Percentiles rank a stretch among this genome's conserved stretches.
phyloP scores from a whole-genome alignment of 768 basidiomycete species.

The Tremella fuciformis region DNA sequence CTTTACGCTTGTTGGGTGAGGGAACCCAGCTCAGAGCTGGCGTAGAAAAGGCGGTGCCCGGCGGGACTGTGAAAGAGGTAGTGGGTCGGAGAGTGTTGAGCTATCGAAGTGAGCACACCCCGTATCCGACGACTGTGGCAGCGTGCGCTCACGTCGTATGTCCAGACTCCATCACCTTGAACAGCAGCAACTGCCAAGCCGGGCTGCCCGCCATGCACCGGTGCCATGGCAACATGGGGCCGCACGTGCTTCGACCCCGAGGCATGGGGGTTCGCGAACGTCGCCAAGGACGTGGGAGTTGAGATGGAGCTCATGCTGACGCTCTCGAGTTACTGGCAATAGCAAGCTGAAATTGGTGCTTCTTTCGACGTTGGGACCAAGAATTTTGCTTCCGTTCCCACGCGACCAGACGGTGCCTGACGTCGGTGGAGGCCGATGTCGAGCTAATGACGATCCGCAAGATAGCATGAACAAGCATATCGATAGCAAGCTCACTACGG shows the following conservation, averaged over 20 bases:
- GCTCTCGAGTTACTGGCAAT: too few species aligned
- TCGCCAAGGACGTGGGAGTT: constrained; percentile 41
- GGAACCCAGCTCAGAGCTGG: constrained; percentile 37
- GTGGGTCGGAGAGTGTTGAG: constrained; percentile 42
- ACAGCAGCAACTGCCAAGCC: constrained; percentile 46
- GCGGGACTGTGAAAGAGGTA: constrained; percentile 48
- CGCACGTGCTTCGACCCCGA: constrained; percentile 32
- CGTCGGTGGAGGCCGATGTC: too few species aligned
- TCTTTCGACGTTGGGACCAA: too few species aligned
- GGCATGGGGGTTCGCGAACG: constrained; percentile 43
- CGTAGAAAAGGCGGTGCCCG: constrained; percentile 40
- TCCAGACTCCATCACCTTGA: constrained; percentile 51
- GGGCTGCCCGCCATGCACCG: constrained; percentile 30
- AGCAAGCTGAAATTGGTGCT: too few species aligned
- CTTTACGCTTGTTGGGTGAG: constrained; percentile 4
- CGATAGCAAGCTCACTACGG: too few species aligned
- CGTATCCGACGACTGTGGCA: background rate
- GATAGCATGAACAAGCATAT: too few species aligned
- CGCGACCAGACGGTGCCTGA: too few species aligned
- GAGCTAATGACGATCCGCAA: too few species aligned
- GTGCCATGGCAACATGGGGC: constrained; percentile 35
- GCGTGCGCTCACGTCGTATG: constrained; percentile 46
- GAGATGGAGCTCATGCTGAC: constrained; percentile 32
- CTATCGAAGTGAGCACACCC: constrained; percentile 11
- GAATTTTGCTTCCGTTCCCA: too few species aligned